Evolutionary conservation across 1,284 basidiomycete species (phyloP).

Genomic region (Retiboletus fuscus): DNA sequence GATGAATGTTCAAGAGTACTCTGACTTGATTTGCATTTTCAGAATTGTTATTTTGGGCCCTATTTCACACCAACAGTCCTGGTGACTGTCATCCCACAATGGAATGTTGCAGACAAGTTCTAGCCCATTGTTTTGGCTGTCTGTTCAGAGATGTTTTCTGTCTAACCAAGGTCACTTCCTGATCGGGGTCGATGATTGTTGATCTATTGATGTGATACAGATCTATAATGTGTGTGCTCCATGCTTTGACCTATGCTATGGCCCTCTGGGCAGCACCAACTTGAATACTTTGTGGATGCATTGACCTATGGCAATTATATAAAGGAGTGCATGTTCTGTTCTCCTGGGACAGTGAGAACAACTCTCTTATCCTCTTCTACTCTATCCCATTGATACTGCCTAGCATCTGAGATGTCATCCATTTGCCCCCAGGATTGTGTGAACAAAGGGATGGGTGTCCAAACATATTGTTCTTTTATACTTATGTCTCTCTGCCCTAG

Average conservation of each 20-base stretch:
- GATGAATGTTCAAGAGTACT: no score
- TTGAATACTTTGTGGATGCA: background rate
- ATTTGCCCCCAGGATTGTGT: constrained; percentile 6
- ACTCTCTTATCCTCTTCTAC: background rate
- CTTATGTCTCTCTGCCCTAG: background rate
- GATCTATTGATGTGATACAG: no score
- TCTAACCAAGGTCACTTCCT: no score
- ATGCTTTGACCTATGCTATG: constrained; percentile 16
- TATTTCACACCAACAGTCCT: no score
- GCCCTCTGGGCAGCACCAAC: background rate
- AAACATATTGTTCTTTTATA: background rate
- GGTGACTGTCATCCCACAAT: no score
- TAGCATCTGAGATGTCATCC: background rate
- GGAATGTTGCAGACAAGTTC: no score
- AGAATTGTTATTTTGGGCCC: no score
- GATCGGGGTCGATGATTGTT: no score
- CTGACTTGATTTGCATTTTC: no score
- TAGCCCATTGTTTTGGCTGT: no score
- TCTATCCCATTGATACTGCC: background rate
- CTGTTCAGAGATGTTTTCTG: no score
- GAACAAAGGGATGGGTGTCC: background rate
- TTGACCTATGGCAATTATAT: constrained; percentile 4
- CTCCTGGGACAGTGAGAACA: background rate
- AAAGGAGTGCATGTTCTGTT: background rate
- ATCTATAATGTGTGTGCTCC: background rate